Percentiles rank a stretch among this genome's conserved stretches.
phyloP scores from a whole-genome alignment of 495 filamentous ascomycete genomes.

The Chaetomium fimeti region DNA sequence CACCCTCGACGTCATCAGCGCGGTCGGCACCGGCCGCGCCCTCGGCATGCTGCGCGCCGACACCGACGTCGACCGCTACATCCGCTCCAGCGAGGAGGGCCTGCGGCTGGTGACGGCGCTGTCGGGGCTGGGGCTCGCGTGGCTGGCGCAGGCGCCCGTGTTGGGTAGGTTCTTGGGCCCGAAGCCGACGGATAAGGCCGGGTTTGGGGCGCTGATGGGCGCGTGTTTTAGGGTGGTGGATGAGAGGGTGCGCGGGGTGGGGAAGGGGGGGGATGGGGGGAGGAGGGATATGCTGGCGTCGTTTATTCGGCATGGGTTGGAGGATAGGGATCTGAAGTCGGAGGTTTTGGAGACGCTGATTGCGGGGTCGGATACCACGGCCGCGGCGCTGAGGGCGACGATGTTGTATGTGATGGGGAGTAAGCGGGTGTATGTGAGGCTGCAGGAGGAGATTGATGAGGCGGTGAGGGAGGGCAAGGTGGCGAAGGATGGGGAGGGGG shows the following conservation, averaged over 20 bases:
- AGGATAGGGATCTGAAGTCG: slow-evolving; percentile 39
- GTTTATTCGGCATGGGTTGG: slow-evolving; percentile 45
- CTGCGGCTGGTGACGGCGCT: slow-evolving; percentile 32
- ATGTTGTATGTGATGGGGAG: slow-evolving; percentile 54
- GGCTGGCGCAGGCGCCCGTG: slow-evolving; percentile 49
- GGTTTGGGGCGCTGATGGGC: slow-evolving; percentile 36
- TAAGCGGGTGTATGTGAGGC: slow-evolving; percentile 47
- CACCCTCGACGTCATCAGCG: slow-evolving; percentile 44
- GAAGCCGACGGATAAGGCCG: slow-evolving; percentile 45
- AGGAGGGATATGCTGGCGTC: slow-evolving; percentile 44
- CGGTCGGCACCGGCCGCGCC: slow-evolving; percentile 37
- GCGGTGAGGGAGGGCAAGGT: slow-evolving; percentile 25
- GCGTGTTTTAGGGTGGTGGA: slow-evolving; percentile 28
- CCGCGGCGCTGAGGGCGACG: slow-evolving; percentile 56
- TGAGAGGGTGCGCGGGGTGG: slow-evolving; percentile 29
- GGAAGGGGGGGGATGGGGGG: not conserved
- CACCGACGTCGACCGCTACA: slow-evolving; percentile 33
- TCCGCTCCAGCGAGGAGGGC: slow-evolving; percentile 22
- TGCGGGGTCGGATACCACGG: slow-evolving; percentile 60
- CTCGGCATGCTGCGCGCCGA: slow-evolving; percentile 41
- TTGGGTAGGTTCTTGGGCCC: slow-evolving; percentile 46
- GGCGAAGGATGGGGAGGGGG: not conserved
- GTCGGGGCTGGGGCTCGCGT: slow-evolving; percentile 29
- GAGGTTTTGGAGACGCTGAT: slow-evolving; percentile 42
- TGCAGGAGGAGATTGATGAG: slow-evolving; percentile 57